Evolutionary conservation across 139 green algal species (phyloP).

Genomic region (Haematococcus lacustris): DNA sequence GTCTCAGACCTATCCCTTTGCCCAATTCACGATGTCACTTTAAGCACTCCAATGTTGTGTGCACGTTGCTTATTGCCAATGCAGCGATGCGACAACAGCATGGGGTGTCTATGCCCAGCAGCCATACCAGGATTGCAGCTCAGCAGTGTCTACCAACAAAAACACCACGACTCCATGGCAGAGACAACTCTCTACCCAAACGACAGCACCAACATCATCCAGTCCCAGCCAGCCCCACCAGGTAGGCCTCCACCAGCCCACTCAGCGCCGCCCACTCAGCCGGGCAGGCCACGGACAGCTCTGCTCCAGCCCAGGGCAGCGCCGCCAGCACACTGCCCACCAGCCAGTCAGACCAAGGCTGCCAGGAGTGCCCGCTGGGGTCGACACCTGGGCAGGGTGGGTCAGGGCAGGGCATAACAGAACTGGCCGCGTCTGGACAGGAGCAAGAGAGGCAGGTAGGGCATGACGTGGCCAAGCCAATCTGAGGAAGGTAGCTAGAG

Average conservation of each 20-base stretch:
- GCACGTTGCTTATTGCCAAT: not conserved
- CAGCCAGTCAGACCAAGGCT: conserved; percentile 71
- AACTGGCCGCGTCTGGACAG: not conserved
- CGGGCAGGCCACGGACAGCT: conserved; percentile 38
- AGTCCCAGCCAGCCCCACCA: conserved; percentile 21
- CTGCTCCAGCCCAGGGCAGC: conserved; percentile 58
- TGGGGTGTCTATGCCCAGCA: not conserved
- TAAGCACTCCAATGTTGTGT: not conserved
- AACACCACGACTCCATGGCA: not conserved
- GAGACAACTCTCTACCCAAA: not conserved
- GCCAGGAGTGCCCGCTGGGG: conserved; percentile 34
- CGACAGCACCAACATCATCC: not conserved
- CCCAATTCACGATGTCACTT: not conserved
- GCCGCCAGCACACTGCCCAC: conserved; percentile 51
- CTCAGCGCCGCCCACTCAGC: conserved; percentile 17
- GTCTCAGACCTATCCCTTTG: not conserved
- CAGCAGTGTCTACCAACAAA: too few species aligned
- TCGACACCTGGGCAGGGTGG: too few species aligned
- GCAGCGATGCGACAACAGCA: not conserved
- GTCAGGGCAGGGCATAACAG: too few species aligned
- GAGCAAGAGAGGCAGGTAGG: not conserved
- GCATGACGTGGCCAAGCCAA: not conserved
- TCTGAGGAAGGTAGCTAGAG: not conserved
- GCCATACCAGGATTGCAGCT: not conserved
- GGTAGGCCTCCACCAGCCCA: conserved; percentile 45